Base-by-base conservation (phyloP, 139 green algal species). In the Yamagishiella unicocca region DNA sequence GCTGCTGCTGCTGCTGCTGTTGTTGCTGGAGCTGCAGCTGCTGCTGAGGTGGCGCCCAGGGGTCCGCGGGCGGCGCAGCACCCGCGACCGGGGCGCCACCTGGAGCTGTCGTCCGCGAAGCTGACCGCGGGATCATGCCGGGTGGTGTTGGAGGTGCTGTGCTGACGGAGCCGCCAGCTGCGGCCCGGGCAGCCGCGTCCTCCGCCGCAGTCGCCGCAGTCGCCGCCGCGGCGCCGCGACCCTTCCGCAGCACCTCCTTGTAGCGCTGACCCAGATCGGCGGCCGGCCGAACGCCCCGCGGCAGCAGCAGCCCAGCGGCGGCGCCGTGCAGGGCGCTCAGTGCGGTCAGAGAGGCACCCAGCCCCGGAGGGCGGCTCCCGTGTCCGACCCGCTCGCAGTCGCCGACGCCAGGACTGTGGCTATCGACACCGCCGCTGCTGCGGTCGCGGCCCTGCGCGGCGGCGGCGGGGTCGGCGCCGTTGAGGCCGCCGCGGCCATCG, bases 181-280 rank as follows among this genome's bases (percentile, higher is more conserved):
- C n/a, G n/a, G 22, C 62, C 22, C 29, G 22, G 62, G 45, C 8
- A 17, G 43, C 4, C 73, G n/a, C 45, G 10, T 1, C 46, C 46
- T 1, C 74, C 7, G 31, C 74, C 45, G 74, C 74, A 8, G 74
- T n/a, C 31, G 45, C 40, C 25, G 42, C 42, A 5, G 4, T 22
- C 29, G 31, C 72, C 72, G 25, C 72, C 72, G 4, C 40, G 72
- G 42, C 25, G 27, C 67, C 67, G 31, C 17, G 38, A 46, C 45
- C 33, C 33, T 14, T 38, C 70, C 21, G 70, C 2, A 78, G 70
- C 38, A 78, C 21, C 27, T 38, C 45, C 31, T 50, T n/a, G 74
- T 64, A 82, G 29, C 74, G 50, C 29, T 82, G 74, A 4, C 74
- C 74, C 53, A 82, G 50, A 10, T 54, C 46, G 6, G 46, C 46